Base-by-base conservation (phyloP, 805 yeast species). In the Lipomyces kockii region DNA sequence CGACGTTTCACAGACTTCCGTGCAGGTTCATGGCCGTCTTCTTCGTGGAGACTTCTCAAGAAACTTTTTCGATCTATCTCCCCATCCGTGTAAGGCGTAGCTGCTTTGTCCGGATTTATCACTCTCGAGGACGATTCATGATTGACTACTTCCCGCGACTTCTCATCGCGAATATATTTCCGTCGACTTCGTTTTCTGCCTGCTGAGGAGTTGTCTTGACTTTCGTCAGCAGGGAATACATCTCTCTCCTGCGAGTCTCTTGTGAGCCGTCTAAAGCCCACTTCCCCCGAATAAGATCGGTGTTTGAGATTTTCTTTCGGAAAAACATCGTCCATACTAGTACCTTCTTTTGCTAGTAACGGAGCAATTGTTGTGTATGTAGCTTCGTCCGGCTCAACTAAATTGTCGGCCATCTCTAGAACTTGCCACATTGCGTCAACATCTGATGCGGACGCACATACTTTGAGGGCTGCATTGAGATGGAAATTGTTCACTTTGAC, bases 401-500 rank as follows among this genome's bases (percentile, higher is more conserved):
- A 3, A 39, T 60, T 63, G 25, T 61, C 61, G 2, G 68, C 53
- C 12, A 53, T 35, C 4, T 63, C 62, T 8, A 69, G 57, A 11
- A 69, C 49, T 20, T 66, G 56, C 53, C 58, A 69, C 71, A 65
- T 64, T 14, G 60, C 56, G 37, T 55, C 55, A 4, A 53, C 43
- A 20, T 55, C 55, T 4, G 32, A 29, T 5, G 49, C 49, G 17
- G 29, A n/a, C 27, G 58, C 53, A 61, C 66, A 61, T 9, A 69
- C 68, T 35, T 60, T 39, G 32, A 69, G 58, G 12, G 72, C 72
- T 2, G 66, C 52, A 20, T 67, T 69, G 22, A 69, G 60, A 27
- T 67, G 64, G 20, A 69, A 27, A 29, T 55, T 57, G 22, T 67
- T 64, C 4, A 56, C 25, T 17, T 39, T 43, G 11, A 60, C 39